Evolutionary conservation across 768 basidiomycete species (phyloP), one percentile per base, ranked within the genome.

Genomic region (Lactarius quietus): DNA sequence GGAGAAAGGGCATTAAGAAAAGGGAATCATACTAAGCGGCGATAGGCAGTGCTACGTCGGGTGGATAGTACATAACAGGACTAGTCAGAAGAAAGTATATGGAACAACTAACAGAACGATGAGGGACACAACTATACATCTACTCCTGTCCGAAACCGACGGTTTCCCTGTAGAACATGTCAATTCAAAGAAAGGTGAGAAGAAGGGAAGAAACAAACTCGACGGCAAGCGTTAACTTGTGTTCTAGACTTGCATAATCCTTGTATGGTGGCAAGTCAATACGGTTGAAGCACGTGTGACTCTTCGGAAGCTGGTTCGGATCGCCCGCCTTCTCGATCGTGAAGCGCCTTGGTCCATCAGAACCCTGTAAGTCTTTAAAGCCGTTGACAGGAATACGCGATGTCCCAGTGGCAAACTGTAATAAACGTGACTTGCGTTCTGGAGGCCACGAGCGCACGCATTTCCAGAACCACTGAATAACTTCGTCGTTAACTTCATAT

Each of bases 401-500:
- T 14, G 95, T 98, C 26, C 95, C 95, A 26, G 95, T 98, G 8
- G 95, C 94, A 74, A 99, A 99, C 76, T 98, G 96, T 61, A 98
- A 80, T 59, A 98, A 78, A 36, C 96, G 92, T 17, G 93, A 95
- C 80, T 99, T 99, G 77, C 95, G 89, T 80, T 99, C 97, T 1
- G 96, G 88, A 14, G 97, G 96, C 97, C 97, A 99, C 71, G 89
- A 87, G 70, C 93, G 90, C 53, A 99, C 93, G 72, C 93, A 95
- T 79, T 98, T 94, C 97, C 97, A 99, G 89, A 99, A 99, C 97
- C 97, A 99, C 74, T 98, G 94, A 63, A 99, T 95, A 56, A 95
- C 92, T 73, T 96, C 93, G 73, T 96, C 94, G 72, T 89, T 91
- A 78, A 93, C 87, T 78, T 95, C 92, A 73, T 95, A 96, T 18